Evolutionary conservation across 768 basidiomycete species (phyloP).

Genomic region (Collybia mongolica): DNA sequence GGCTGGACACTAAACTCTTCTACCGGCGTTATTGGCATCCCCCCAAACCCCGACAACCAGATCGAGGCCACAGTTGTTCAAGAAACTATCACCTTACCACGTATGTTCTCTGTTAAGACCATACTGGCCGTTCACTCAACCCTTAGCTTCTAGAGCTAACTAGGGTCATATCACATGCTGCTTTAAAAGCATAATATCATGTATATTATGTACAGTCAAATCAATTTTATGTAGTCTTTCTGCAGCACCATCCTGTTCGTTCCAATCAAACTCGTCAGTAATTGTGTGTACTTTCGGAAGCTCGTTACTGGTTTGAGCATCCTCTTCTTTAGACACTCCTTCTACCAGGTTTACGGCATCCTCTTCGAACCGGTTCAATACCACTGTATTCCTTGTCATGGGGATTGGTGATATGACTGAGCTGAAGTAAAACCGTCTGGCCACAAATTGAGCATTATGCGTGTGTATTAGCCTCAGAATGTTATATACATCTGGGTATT

Average conservation of each 20-base stretch:
- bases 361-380: too few relatives aligned
- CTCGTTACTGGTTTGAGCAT: too few relatives aligned
- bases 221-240: too few relatives aligned
- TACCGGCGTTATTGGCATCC: conserved; percentile 61
- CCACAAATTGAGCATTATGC: too few relatives aligned
- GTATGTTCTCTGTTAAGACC: conserved; percentile 41
- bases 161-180: conserved; percentile 75
- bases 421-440: too few relatives aligned
- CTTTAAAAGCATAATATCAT: conserved; percentile 43
- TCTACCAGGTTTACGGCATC: too few relatives aligned
- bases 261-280: too few relatives aligned
- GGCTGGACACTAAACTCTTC: conserved; percentile 64
- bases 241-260: too few relatives aligned
- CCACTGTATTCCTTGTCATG: too few relatives aligned
- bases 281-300: too few relatives aligned
- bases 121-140: conserved; percentile 5
- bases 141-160: conserved; percentile 52
- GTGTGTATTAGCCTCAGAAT: conserved; percentile 1
- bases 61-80: conserved; percentile 84
- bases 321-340: too few relatives aligned
- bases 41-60: conserved; percentile 85
- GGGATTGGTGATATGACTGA: too few relatives aligned
- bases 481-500: conserved; percentile 10
- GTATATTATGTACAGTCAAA: not conserved
- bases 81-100: conserved; percentile 78